Evolutionary conservation across 352 stramenopile species (phyloP).

Genomic region (Pythium coloratum): DNA sequence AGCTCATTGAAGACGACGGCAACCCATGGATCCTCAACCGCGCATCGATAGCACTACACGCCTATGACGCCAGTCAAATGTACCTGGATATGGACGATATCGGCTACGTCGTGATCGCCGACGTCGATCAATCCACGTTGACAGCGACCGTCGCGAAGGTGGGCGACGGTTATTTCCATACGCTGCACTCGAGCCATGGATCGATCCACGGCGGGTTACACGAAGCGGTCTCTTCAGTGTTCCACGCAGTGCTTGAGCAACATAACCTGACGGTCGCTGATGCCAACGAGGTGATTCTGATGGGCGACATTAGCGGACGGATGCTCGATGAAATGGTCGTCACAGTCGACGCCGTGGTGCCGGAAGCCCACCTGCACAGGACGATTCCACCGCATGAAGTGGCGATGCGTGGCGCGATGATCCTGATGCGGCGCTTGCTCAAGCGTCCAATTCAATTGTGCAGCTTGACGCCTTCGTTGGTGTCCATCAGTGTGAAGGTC

Average conservation of each 20-base stretch:
- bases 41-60: not conserved
- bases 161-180: not conserved
- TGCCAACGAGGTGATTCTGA: not conserved
- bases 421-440: not conserved
- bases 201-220: not conserved
- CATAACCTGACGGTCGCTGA: not conserved
- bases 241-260: not conserved
- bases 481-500: not conserved
- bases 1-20: not conserved
- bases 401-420: not conserved
- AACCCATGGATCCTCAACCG: not conserved
- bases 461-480: not conserved
- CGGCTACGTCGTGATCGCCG: not conserved
- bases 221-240: not conserved
- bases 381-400: not conserved
- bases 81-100: not conserved
- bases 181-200: not conserved
- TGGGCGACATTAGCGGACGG: not conserved
- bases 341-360: not conserved
- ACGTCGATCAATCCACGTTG: not conserved
- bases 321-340: not conserved
- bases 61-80: not conserved
- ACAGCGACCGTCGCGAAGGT: not conserved
- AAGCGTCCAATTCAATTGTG: not conserved
- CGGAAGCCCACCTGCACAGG: not conserved